Evolutionary conservation across 352 stramenopile species (phyloP), one percentile per base, ranked within the genome.

Genomic region (Pseudoperonospora humuli): DNA sequence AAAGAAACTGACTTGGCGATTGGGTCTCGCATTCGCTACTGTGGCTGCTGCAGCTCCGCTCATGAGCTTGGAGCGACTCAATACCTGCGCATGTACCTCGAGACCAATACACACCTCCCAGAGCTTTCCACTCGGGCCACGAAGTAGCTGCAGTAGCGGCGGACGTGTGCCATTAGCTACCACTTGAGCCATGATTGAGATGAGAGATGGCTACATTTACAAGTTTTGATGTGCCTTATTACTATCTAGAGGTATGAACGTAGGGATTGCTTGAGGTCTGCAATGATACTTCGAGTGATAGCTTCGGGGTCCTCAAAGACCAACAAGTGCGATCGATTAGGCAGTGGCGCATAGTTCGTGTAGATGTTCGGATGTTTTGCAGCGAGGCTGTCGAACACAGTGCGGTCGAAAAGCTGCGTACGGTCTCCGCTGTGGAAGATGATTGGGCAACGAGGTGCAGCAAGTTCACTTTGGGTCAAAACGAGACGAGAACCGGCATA

Each of bases 81-180:
- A 54, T 38, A 95, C 70, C 50, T 91, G 79, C 46, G 79, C 81
- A 42, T 95, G 81, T 15, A 93, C 75, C 45, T 93, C 84, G 5
- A 93, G 64, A 7, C 81, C 80, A 50, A 95, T 87, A 55, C 79
- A 90, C 8, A 86, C 63, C 57, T 92, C 71, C 73, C 72, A 89
- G 9, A 86, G 64, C 39, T 66, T 57, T 26, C 75, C 75, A 37
- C 58, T 71, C 2, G 53, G 40, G 41, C 75, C 74, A 21, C 67
- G 69, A 25, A 87, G 57, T 31, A 87, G 65, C 62, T 84, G 72
- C 34, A 70, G 56, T 61, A 83, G 47, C 51, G 65, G 67, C 42
- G 48, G 44, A 46, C 44, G 38, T 32, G 59, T 33, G 37, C 27
- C 37, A 60, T 29, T 54, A 24, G 41, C 38, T 21, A 53, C 41